Evolutionary conservation across 2,329 filamentous ascomycete species (phyloP).

Genomic region (Magnaporthiopsis poae): DNA sequence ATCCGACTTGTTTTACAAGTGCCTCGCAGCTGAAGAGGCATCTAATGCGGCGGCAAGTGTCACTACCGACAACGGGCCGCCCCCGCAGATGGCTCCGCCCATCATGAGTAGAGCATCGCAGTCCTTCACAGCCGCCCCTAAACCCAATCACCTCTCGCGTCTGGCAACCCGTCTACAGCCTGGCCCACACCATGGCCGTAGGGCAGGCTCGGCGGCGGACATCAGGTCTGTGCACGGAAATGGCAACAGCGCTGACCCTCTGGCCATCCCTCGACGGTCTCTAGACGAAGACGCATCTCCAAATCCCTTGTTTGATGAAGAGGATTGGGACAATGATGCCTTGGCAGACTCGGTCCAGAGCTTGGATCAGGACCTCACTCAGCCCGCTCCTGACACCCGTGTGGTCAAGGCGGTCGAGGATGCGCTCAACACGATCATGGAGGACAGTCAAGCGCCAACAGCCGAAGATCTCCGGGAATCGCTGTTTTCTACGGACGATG

Average conservation of each 20-base stretch:
- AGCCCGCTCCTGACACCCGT: conserved; percentile 57
- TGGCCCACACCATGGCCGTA: conserved; percentile 21
- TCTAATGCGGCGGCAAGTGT: conserved; percentile 26
- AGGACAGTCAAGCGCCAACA: conserved; percentile 57
- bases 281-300: conserved; percentile 50
- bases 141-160: conserved; percentile 34
- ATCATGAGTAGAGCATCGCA: conserved; percentile 21
- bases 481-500: conserved; percentile 49
- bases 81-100: conserved; percentile 14
- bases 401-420: conserved; percentile 89
- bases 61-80: not conserved
- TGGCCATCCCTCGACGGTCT: conserved; percentile 48
- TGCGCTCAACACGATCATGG: conserved; percentile 85
- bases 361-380: conserved; percentile 60
- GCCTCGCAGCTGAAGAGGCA: conserved; percentile 76
- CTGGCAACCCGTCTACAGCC: conserved; percentile 29
- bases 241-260: conserved; percentile 29
- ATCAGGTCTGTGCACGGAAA: conserved; percentile 29
- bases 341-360: conserved; percentile 66
- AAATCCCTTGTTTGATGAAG: conserved; percentile 67
- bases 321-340: conserved; percentile 62
- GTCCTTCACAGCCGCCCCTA: conserved; percentile 25
- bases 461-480: conserved; percentile 57
- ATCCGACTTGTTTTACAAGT: conserved; percentile 93
- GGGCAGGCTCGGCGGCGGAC: conserved; percentile 40